Conservation (phyloP, 805 yeast species). For the Clavispora vitiphila region DNA sequence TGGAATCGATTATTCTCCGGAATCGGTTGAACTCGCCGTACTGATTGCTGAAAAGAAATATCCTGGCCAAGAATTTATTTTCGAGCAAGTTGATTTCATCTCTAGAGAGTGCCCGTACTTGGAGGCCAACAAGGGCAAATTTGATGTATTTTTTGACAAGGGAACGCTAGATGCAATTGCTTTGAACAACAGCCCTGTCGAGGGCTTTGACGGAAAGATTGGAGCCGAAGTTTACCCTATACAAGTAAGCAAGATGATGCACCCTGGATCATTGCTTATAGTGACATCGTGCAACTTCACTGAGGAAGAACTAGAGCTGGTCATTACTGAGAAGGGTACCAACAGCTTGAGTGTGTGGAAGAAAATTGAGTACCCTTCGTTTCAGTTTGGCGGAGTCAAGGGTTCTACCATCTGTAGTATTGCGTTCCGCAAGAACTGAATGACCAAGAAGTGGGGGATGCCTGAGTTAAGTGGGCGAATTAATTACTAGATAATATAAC, state of each 20-base stretch:
- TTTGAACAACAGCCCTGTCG: conserved; percentile 51
- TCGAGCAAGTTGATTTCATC: conserved; percentile 69
- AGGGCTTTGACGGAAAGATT: conserved; percentile 42
- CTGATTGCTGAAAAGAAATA: conserved; percentile 44
- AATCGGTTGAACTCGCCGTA: conserved; percentile 72
- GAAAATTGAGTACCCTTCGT: conserved; percentile 69
- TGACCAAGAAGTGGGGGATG: not conserved
- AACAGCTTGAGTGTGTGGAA: conserved; percentile 55
- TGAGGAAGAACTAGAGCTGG: conserved; percentile 59
- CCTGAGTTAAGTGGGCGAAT: not conserved
- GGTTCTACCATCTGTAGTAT: conserved; percentile 88
- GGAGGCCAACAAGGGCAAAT: conserved; percentile 34
- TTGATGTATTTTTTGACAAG: conserved; percentile 81
- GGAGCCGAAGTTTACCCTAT: conserved; percentile 57
- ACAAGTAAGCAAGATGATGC: conserved; percentile 54
- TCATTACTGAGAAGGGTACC: conserved; percentile 42
- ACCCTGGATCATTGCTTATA: conserved; percentile 51
- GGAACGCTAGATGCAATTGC: conserved; percentile 98
- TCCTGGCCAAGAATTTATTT: conserved; percentile 38
- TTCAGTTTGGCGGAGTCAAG: conserved; percentile 82
- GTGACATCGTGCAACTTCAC: conserved; percentile 96
- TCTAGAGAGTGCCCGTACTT: conserved; percentile 32
- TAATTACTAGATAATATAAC: not conserved
- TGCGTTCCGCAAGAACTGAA: conserved; percentile 52
- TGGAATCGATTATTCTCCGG: conserved; percentile 85